Percentiles rank a stretch among this genome's conserved stretches.
These are phyloP conservation scores for Cyberlindnera veronae DNA, from an alignment of 805 yeast genomes.

Conservation along the genomic window DNA sequence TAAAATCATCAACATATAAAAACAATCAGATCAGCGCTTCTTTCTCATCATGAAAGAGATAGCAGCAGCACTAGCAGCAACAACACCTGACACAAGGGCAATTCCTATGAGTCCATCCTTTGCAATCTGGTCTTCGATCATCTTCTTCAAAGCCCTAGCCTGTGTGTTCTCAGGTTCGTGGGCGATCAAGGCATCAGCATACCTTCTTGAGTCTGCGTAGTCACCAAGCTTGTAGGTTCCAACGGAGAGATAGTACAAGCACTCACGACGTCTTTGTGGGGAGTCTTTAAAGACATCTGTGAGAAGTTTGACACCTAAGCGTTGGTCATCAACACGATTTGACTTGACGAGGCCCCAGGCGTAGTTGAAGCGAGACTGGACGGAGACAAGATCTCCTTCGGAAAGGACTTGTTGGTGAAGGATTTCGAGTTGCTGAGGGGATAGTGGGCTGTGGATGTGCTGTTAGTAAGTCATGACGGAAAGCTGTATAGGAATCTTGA, in stretches of 20 bases:
- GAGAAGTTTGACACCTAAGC: conserved; percentile 74
- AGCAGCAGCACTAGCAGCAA: conserved; percentile 79
- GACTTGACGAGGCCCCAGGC: conserved; percentile 96
- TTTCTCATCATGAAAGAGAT: conserved; percentile 38
- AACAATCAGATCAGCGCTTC: conserved; percentile 26
- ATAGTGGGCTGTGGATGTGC: conserved; percentile 43
- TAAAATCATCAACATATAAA: too few species aligned
- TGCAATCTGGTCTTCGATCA: conserved; percentile 81
- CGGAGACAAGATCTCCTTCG: conserved; percentile 75
- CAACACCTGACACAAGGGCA: conserved; percentile 79
- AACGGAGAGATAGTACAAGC: conserved; percentile 79
- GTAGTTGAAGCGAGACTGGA: conserved; percentile 86
- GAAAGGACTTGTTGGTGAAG: conserved; percentile 72
- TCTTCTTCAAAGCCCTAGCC: conserved; percentile 64
- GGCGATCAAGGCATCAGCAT: conserved; percentile 69
- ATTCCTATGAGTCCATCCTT: conserved; percentile 86
- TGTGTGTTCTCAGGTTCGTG: conserved; percentile 86
- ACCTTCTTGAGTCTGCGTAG: conserved; percentile 78
- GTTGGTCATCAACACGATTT: conserved; percentile 54
- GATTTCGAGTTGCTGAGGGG: conserved; percentile 71
- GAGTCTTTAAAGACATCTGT: conserved; percentile 68
- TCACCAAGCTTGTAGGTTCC: conserved; percentile 91
- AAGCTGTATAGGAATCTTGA: background rate
- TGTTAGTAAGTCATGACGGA: conserved; percentile 4
- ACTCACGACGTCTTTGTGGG: conserved; percentile 83